Percentiles rank a stretch among this genome's conserved stretches.
These are phyloP conservation scores for Suillus subluteus DNA, from an alignment of 768 basidiomycete genomes.

Conservation along the genomic window DNA sequence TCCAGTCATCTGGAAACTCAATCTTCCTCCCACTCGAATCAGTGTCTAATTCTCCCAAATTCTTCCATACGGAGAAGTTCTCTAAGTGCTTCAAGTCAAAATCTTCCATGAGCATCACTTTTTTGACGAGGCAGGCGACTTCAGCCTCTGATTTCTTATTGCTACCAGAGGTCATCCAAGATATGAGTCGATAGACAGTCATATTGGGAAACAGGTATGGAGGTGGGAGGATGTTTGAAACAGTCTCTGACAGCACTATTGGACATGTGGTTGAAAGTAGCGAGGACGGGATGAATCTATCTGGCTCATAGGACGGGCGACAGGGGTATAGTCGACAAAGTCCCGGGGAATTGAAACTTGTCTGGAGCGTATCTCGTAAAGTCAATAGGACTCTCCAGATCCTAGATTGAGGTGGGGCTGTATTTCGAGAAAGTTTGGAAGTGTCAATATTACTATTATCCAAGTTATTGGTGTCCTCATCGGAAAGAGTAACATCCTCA, in stretches of 20 bases:
- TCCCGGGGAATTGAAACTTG: background rate
- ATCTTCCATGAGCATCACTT: background rate
- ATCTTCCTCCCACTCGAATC: accelerated
- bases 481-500: background rate
- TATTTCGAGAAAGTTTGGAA: background rate
- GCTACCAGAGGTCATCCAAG: slow-evolving; percentile 7
- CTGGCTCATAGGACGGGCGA: background rate
- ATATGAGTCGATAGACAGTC: slow-evolving; percentile 11
- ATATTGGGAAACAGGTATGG: background rate
- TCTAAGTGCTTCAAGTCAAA: background rate
- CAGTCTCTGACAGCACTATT: background rate
- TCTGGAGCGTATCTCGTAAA: background rate
- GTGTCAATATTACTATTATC: no score
- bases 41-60: background rate
- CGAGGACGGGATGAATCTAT: background rate
- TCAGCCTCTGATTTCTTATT: slow-evolving; percentile 8
- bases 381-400: background rate
- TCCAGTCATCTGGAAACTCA: background rate
- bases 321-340: background rate
- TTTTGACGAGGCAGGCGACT: background rate
- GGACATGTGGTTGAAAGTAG: background rate
- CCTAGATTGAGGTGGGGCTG: background rate
- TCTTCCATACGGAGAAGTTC: background rate
- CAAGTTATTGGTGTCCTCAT: background rate
- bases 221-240: slow-evolving; percentile 2